Conservation (phyloP, 768 basidiomycete species). For the Psilocybe azurescens region DNA sequence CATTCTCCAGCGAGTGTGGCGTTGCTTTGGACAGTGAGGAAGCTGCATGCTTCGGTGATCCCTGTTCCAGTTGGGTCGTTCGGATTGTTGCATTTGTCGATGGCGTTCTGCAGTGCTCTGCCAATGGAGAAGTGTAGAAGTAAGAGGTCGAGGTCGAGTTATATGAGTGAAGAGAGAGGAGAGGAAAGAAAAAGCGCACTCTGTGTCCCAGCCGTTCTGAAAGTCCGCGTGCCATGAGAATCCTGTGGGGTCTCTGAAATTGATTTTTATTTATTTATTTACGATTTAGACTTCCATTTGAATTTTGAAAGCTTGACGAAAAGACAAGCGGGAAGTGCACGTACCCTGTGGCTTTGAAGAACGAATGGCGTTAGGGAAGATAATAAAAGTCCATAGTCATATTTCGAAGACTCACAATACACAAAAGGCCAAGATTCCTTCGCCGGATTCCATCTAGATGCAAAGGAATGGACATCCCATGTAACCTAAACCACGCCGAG, state of each 20-base stretch:
- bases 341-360: slow-evolving; percentile 41
- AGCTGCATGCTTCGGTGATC: slow-evolving; percentile 44
- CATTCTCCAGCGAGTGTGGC: slow-evolving; percentile 33
- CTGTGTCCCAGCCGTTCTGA: slow-evolving; percentile 55
- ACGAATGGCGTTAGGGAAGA: background rate
- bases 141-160: too few species aligned
- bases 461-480: slow-evolving; percentile 42
- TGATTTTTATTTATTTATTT: slow-evolving; percentile 3
- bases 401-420: slow-evolving; percentile 26
- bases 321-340: slow-evolving; percentile 2
- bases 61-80: slow-evolving; percentile 40
- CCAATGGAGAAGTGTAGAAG: too few species aligned
- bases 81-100: slow-evolving; percentile 49
- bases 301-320: background rate
- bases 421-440: slow-evolving; percentile 47
- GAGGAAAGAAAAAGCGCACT: slow-evolving; percentile 14
- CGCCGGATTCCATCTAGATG: slow-evolving; percentile 38
- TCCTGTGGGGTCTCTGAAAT: slow-evolving; percentile 53
- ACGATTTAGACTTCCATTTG: too few species aligned
- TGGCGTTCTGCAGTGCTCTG: slow-evolving; percentile 48
- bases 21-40: slow-evolving; percentile 35
- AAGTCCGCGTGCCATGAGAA: slow-evolving; percentile 54
- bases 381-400: too few species aligned
- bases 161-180: too few species aligned
- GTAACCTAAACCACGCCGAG: slow-evolving; percentile 30